Base-by-base conservation (phyloP, 2,329 filamentous ascomycete species). In the Ceratocystis harringtonii region DNA sequence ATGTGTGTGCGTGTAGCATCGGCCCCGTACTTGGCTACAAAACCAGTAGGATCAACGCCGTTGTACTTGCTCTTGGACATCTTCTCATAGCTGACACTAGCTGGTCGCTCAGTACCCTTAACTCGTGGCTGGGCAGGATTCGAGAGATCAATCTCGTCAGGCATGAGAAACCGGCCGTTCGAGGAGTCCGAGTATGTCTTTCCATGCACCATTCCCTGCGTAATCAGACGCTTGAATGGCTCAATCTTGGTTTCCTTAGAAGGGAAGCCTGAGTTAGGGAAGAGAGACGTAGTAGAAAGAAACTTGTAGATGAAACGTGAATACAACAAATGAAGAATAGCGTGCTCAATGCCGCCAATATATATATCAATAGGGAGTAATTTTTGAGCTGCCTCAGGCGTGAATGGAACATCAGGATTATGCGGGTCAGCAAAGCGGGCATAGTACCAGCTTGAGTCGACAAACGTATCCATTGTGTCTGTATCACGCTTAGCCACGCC, bases 51-150 rank as follows among this genome's bases (percentile, higher is more conserved):
- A 72, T 95, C 90, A 5, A 95, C 89, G 30, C 91, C 91, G 72
- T 96, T 96, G 76, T 94, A 81, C 74, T 96, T 96, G 71, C 89
- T 95, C 76, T 96, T 96, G 48, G 89, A 94, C 91, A 96, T 96
- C 73, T 96, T 96, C 73, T 95, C 90, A 70, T 82, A 95, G 1
- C 83, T 85, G 19, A 90, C 75, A 32, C 77, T 81, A 1, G 87
- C 84, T 0, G 72, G 71, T 61, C 81, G 75, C 2, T 84, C 83
- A 0, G 84, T 88, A 0, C 80, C 79, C 19, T 78, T 78, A n/a
- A 94, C 81, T 64, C 78, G 77, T 0, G 88, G 88, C 12, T 76
- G 75, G 0, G 77, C 75, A 0, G 81, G 77, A 50, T 82, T 78
- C 2, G 77, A 79, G 3, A 86, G 70, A 68, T 92, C 85, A 15